Percentiles rank a stretch among this genome's conserved stretches.
Conservation (phyloP, 208 protist species). For the Leishmania martiniquensis region DNA sequence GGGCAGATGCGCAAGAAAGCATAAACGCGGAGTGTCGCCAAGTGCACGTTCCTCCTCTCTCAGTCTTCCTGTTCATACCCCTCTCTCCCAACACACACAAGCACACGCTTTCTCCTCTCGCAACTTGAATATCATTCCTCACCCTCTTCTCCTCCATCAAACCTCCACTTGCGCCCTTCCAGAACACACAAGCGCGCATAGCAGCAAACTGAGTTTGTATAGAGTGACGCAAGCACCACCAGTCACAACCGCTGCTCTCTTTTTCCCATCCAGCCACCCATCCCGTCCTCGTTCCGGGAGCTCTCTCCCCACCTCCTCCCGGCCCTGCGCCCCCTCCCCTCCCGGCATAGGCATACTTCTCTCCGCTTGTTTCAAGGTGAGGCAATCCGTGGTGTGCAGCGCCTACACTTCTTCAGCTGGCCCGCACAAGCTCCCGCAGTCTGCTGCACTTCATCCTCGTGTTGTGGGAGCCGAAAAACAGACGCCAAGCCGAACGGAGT, state of each 20-base stretch:
- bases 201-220: no score
- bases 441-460: background rate
- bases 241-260: background rate
- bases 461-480: background rate
- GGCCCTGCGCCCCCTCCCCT: no score
- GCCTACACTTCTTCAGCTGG: background rate
- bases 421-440: background rate
- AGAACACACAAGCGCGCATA: background rate
- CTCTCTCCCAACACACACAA: background rate
- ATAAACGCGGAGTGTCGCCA: background rate
- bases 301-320: background rate
- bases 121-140: no score
- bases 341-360: no score
- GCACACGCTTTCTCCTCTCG: background rate
- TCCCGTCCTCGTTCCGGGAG: background rate
- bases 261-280: background rate
- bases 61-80: background rate
- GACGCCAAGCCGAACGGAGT: background rate
- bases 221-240: no score
- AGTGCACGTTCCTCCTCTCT: background rate
- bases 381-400: background rate
- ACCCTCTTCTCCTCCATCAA: background rate
- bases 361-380: background rate
- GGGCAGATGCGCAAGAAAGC: background rate
- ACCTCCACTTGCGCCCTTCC: background rate